Conservation (phyloP, 2,329 filamentous ascomycete genomes). For the Diplocarpon rosae region DNA sequence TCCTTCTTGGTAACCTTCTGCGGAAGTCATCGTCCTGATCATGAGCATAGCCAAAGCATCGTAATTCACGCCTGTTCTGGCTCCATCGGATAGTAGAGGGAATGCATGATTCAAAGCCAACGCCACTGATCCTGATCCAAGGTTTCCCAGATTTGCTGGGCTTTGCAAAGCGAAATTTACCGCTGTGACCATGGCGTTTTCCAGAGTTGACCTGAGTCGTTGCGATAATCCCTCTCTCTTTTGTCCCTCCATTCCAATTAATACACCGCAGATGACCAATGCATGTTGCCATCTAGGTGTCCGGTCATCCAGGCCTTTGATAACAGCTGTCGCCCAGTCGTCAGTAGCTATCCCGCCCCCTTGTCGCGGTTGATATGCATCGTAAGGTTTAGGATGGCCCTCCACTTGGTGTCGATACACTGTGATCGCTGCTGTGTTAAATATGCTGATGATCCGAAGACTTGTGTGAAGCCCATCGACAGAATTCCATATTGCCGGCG, state of each 20-base stretch:
- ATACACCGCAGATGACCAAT: slow-evolving; percentile 49
- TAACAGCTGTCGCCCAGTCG: slow-evolving; percentile 31
- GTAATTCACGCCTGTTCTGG: slow-evolving; percentile 44
- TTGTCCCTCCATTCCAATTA: slow-evolving; percentile 47
- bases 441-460: slow-evolving; percentile 43
- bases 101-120: slow-evolving; percentile 56
- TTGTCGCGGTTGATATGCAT: slow-evolving; percentile 25
- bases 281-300: slow-evolving; percentile 59
- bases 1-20: slow-evolving; percentile 50
- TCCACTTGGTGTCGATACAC: slow-evolving; percentile 27
- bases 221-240: slow-evolving; percentile 43
- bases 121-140: slow-evolving; percentile 40
- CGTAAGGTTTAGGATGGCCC: slow-evolving; percentile 23
- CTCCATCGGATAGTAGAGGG: slow-evolving; percentile 42
- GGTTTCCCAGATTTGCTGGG: slow-evolving; percentile 34
- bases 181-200: slow-evolving; percentile 49
- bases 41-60: slow-evolving; percentile 47
- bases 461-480: slow-evolving; percentile 40
- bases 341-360: slow-evolving; percentile 40
- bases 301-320: slow-evolving; percentile 36
- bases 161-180: slow-evolving; percentile 49
- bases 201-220: slow-evolving; percentile 43
- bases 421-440: slow-evolving; percentile 39
- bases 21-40: slow-evolving; percentile 44
- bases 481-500: slow-evolving; percentile 45